Evolutionary conservation across 768 basidiomycete genomes (phyloP).

Genomic region (Hygrophorus russula): DNA sequence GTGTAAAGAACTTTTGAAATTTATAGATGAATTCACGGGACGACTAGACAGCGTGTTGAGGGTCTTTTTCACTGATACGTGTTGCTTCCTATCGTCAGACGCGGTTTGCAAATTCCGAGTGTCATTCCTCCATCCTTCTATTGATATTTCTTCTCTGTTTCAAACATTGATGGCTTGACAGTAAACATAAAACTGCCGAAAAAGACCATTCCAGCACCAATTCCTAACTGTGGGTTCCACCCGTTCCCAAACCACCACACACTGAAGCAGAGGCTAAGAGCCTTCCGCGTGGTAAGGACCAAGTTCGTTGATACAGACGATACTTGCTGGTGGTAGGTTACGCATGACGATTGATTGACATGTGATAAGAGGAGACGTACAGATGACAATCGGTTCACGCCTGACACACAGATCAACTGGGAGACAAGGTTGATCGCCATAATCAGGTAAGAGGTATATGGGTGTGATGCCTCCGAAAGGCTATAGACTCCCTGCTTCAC

Average conservation of each 20-base stretch:
- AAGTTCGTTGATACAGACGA: conserved; percentile 77
- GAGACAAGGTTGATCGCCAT: conserved; percentile 55
- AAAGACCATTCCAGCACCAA: conserved; percentile 70
- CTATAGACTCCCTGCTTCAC: conserved; percentile 45
- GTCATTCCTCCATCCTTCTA: no score
- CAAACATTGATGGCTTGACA: no score
- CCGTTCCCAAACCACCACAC: conserved; percentile 79
- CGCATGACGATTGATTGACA: not conserved
- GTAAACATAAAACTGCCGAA: conserved; percentile 52
- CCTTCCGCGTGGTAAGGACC: conserved; percentile 71
- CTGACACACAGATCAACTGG: conserved; percentile 73
- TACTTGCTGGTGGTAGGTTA: conserved; percentile 37
- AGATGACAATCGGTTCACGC: conserved; percentile 73
- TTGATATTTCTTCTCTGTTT: no score
- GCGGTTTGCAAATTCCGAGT: no score
- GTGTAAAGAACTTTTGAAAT: conserved; percentile 30
- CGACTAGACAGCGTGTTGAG: no score
- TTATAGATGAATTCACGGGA: no score
- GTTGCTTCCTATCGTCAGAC: no score
- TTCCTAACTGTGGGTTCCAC: conserved; percentile 51
- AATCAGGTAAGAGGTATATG: conserved; percentile 39
- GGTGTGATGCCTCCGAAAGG: conserved; percentile 25
- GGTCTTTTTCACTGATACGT: no score
- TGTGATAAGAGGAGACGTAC: conserved; percentile 29
- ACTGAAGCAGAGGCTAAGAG: conserved; percentile 66